Evolutionary conservation across 441 rosid species (phyloP).

Genomic region (Omphalea diandra): DNA sequence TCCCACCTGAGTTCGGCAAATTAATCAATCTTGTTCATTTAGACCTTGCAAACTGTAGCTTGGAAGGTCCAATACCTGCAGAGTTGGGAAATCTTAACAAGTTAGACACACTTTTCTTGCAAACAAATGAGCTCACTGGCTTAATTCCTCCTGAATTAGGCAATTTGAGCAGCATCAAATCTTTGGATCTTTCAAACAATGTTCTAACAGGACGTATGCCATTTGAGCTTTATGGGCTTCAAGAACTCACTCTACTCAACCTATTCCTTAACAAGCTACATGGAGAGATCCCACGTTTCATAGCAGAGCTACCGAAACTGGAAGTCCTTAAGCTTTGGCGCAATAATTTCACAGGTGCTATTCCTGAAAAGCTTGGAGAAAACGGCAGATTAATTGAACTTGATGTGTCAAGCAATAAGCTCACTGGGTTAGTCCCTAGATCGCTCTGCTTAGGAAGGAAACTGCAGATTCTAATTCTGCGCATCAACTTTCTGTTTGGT

Average conservation of each 20-base stretch:
- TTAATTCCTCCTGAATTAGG: slow-evolving; percentile 60
- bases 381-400: slow-evolving; percentile 61
- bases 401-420: slow-evolving; percentile 82
- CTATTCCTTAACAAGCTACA: slow-evolving; percentile 69
- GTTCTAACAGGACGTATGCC: slow-evolving; percentile 72
- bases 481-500: slow-evolving; percentile 78
- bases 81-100: slow-evolving; percentile 62
- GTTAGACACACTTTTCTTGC: slow-evolving; percentile 71
- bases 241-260: slow-evolving; percentile 50
- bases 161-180: slow-evolving; percentile 55
- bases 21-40: slow-evolving; percentile 57
- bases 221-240: slow-evolving; percentile 50
- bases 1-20: slow-evolving; percentile 63
- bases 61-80: slow-evolving; percentile 60
- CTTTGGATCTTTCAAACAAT: slow-evolving; percentile 80
- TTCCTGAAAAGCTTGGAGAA: slow-evolving; percentile 71
- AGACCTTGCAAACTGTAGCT: slow-evolving; percentile 71
- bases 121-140: slow-evolving; percentile 62
- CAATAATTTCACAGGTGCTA: slow-evolving; percentile 75
- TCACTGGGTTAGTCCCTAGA: slow-evolving; percentile 75
- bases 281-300: slow-evolving; percentile 69
- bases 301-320: slow-evolving; percentile 55
- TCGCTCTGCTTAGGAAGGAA: slow-evolving; percentile 60
- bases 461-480: slow-evolving; percentile 59
- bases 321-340: slow-evolving; percentile 67